Base-by-base conservation (phyloP, 805 yeast species). In the Starmera dryadoides region DNA sequence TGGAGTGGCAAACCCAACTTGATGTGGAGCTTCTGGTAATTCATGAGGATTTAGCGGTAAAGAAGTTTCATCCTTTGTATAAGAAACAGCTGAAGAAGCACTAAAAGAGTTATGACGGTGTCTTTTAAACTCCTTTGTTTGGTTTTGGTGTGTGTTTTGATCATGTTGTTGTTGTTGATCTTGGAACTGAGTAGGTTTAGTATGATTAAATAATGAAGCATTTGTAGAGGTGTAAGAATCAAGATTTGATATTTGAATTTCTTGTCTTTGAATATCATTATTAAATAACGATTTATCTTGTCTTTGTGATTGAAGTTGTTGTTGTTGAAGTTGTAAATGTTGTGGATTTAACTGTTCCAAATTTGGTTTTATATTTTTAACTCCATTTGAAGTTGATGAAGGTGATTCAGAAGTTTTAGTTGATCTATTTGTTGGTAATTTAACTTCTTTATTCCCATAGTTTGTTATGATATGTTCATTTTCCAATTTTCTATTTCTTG, bases 1-100 rank as follows among this genome's bases (percentile, higher is more conserved):
- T 3, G 95, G 96, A 1, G 94, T 83, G 1, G 94, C 77, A 54
- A 84, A 86, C 2, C 81, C 85, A 20, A 83, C 88, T 50, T 83
- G 87, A 33, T 71, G 72, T 2, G 89, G 88, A 0, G 73, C 74
- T 30, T 70, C 74, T 4, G 58, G 57, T 14, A 47, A 17, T 21
- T 46, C 45, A 22, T 48, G 44, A 17, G 29, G 20, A 33, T 20
- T 43, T 35, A 19, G 28, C 11, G 28, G 22, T 17, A 25, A 25
- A 4, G 28, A 25, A 8, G 28, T 8, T 25, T 25, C 28, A 25
- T 25, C 28, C 21, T 45, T 48, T 12, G 53, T 55, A 35, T 67
- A 67, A 1, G 70, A 60, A 18, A 58, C 51, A 1, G 66, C 59
- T 18, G 64, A 63, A 9, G 69, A 54, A 0, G 73, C 73, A n/a